phyloP scores from a whole-genome alignment of 768 basidiomycete genomes.

The Trametes cinnabarina region DNA sequence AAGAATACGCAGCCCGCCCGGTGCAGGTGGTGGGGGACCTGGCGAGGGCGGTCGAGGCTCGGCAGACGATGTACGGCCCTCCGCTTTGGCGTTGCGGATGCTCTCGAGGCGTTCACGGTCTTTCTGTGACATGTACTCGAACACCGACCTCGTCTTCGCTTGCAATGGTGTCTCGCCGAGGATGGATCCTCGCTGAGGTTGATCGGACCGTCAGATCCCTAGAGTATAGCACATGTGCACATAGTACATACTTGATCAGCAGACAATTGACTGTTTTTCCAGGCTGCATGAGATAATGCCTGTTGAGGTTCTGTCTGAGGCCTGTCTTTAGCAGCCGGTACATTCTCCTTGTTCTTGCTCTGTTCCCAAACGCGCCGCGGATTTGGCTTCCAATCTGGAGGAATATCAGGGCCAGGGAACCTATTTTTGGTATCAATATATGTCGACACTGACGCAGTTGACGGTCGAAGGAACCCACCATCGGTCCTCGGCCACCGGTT shows the following conservation, averaged over 20 bases:
- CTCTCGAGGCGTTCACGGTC: constrained; percentile 82
- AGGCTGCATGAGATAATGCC: constrained; percentile 42
- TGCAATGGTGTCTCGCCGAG: constrained; percentile 80
- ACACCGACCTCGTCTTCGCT: constrained; percentile 75
- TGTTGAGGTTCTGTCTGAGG: constrained; percentile 37
- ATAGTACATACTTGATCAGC: constrained; percentile 66
- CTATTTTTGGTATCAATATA: constrained; percentile 40
- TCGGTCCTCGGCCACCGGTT: constrained; percentile 66
- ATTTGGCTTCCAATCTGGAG: constrained; percentile 81
- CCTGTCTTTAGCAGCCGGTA: constrained; percentile 33
- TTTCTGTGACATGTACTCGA: constrained; percentile 92
- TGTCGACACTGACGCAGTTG: no score
- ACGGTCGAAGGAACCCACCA: constrained; percentile 50
- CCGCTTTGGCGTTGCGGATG: constrained; percentile 36
- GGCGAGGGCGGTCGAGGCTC: constrained; percentile 24
- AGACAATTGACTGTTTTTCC: constrained; percentile 56
- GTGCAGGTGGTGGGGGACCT: constrained; percentile 27
- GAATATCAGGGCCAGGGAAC: constrained; percentile 83
- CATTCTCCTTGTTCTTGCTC: constrained; percentile 37
- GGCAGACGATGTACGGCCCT: constrained; percentile 23
- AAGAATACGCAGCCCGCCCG: constrained; percentile 37
- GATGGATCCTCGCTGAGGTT: constrained; percentile 69
- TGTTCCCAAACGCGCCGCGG: constrained; percentile 75
- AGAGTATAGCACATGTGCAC: neutral
- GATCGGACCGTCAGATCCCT: neutral